phyloP scores from a whole-genome alignment of 2,329 filamentous ascomycete species.

The Ophiostoma sp. region DNA sequence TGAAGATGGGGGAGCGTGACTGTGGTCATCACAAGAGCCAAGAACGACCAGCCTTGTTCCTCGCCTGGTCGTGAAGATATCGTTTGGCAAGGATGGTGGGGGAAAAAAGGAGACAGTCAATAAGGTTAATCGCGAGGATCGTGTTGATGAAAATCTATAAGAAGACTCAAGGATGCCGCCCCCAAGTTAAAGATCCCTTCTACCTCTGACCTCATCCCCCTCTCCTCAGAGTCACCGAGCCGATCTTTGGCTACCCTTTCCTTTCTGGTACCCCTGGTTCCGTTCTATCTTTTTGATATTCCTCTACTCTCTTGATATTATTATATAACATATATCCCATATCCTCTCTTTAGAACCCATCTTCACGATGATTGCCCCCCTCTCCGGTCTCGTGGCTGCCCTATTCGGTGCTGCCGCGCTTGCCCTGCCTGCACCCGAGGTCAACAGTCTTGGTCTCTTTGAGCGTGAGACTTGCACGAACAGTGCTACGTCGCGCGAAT shows the following conservation, averaged over 20 bases:
- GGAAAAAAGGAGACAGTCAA: not conserved
- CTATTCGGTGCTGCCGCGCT: not conserved
- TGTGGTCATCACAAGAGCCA: not conserved
- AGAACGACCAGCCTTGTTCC: not conserved
- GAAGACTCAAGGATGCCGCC: not conserved
- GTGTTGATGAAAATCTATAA: not conserved
- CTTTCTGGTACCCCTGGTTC: slow-evolving; percentile 1
- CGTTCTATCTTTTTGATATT: not conserved
- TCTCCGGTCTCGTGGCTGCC: not conserved
- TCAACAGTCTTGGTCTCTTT: not conserved
- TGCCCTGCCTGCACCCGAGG: slow-evolving; percentile 2
- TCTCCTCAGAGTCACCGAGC: not conserved
- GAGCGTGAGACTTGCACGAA: slow-evolving; percentile 2
- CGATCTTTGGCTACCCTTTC: not conserved
- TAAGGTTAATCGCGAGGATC: not conserved
- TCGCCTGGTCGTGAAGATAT: not conserved
- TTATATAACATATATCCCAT: not conserved
- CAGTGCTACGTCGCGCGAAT: slow-evolving; percentile 3
- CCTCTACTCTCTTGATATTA: not conserved
- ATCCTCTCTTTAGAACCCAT: not conserved
- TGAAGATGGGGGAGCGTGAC: slow-evolving; percentile 10
- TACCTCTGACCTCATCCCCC: not conserved
- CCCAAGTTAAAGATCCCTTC: not conserved
- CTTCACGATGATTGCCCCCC: slow-evolving; percentile 1
- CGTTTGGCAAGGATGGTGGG: not conserved